Evolutionary conservation across 2,329 filamentous ascomycete genomes (phyloP).

Genomic region (Pseudocercospora macadamiae): DNA sequence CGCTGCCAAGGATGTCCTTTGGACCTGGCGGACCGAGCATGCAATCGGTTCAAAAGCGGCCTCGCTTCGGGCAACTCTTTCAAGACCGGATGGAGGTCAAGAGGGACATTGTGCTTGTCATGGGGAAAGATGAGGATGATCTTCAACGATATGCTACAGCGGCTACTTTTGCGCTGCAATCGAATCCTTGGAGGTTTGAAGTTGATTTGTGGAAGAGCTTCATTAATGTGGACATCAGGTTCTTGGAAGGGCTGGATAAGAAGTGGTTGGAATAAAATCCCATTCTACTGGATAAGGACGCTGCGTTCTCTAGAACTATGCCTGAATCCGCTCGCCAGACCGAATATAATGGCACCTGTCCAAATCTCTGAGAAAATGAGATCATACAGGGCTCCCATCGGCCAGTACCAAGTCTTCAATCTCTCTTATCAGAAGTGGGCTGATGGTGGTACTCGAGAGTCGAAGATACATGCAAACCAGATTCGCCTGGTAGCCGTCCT

Average conservation of each 20-base stretch:
- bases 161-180: constrained; percentile 51
- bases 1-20: constrained; percentile 37
- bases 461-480: not conserved
- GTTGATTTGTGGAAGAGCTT: constrained; percentile 57
- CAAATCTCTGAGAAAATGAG: no score
- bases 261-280: constrained; percentile 36
- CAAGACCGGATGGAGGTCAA: constrained; percentile 26
- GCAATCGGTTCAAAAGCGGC: not conserved
- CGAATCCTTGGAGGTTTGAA: constrained; percentile 54
- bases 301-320: no score
- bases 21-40: constrained; percentile 18
- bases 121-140: constrained; percentile 49
- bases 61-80: not conserved
- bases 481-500: not conserved
- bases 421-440: not conserved
- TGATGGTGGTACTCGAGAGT: not conserved
- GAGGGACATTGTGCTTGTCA: constrained; percentile 51
- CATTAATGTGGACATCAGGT: constrained; percentile 50
- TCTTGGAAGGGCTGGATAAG: constrained; percentile 48
- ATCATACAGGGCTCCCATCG: no score
- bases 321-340: no score
- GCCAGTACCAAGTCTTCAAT: not conserved
- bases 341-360: no score
- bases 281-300: not conserved
- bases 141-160: constrained; percentile 44